These are phyloP conservation scores for Fusarium sacchari DNA, from an alignment of 2,329 filamentous ascomycete species.

Conservation along the genomic window DNA sequence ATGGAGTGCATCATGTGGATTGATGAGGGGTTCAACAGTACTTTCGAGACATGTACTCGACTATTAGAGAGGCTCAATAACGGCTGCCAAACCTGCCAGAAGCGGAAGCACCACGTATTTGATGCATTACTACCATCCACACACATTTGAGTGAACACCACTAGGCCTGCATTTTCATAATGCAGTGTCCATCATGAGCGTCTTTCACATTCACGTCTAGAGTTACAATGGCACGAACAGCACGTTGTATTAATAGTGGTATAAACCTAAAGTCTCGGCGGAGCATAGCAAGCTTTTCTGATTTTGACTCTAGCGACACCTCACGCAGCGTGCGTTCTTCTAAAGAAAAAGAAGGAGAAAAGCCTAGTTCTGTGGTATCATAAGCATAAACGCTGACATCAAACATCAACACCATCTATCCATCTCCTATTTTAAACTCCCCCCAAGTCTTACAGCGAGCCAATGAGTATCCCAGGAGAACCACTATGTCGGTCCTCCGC, in stretches of 20 bases:
- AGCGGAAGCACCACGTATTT: not conserved
- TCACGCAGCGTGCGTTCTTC: constrained; percentile 21
- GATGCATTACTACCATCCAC: not conserved
- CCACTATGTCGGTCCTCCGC: constrained; percentile 22
- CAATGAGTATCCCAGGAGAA: constrained; percentile 28
- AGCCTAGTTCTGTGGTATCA: constrained; percentile 38
- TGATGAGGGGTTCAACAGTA: constrained; percentile 18
- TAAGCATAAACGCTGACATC: constrained; percentile 41
- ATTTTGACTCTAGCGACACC: constrained; percentile 33
- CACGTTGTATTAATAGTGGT: constrained; percentile 33
- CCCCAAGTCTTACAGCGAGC: constrained; percentile 14
- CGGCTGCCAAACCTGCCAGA: not conserved
- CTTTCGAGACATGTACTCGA: constrained; percentile 18
- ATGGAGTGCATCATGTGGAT: constrained; percentile 8
- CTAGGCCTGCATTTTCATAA: not conserved
- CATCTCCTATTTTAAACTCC: constrained; percentile 11
- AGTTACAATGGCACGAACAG: constrained; percentile 12
- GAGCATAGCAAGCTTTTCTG: constrained; percentile 37
- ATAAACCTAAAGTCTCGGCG: constrained; percentile 38
- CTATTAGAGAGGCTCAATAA: not conserved
- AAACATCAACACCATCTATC: constrained; percentile 38
- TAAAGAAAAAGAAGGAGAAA: constrained; percentile 30
- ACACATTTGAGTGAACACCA: not conserved
- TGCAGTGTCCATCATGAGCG: not conserved
- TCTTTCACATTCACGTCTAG: not conserved